A percentile compares a stretch with the other conserved stretches of the same genome.
phyloP scores from a whole-genome alignment of 164 flowering plant genomes.

The Stephania yunnanensis region DNA sequence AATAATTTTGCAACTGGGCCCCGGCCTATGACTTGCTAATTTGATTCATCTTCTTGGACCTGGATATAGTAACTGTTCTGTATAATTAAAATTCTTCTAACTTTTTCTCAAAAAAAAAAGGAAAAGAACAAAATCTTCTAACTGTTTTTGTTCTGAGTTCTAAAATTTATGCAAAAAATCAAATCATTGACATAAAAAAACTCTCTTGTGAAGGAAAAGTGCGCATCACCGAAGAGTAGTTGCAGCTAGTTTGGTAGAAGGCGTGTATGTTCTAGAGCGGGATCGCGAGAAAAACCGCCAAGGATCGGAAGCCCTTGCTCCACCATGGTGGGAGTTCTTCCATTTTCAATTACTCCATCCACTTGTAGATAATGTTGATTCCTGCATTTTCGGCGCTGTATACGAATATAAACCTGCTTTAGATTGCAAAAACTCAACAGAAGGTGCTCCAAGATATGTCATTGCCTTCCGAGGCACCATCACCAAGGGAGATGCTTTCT shows the following conservation, averaged over 20 bases:
- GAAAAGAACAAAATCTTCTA: background rate
- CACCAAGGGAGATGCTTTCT: conserved; percentile 46
- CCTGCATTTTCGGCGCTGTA: conserved; percentile 73
- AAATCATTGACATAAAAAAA: background rate
- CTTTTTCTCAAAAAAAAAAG: background rate
- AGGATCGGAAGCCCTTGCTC: conserved; percentile 62
- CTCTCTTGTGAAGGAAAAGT: conserved; percentile 43
- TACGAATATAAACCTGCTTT: conserved; percentile 39
- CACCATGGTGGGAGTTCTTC: conserved; percentile 90
- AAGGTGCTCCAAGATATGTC: conserved; percentile 43
- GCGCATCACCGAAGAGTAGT: conserved; percentile 61
- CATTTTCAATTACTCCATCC: conserved; percentile 36
- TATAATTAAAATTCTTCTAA: background rate
- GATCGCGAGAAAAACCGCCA: conserved; percentile 68
- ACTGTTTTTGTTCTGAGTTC: background rate
- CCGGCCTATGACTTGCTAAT: background rate
- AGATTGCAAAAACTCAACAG: conserved; percentile 2
- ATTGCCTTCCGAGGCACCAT: conserved; percentile 87
- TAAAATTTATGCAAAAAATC: background rate
- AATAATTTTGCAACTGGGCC: background rate
- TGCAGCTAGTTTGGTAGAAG: conserved; percentile 80
- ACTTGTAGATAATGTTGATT: conserved; percentile 66
- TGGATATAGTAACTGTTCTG: background rate
- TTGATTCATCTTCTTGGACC: background rate
- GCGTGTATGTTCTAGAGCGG: conserved; percentile 67